These are phyloP conservation scores for Leptographium lundbergii DNA, from an alignment of 2,329 filamentous ascomycete genomes.

Conservation along the genomic window DNA sequence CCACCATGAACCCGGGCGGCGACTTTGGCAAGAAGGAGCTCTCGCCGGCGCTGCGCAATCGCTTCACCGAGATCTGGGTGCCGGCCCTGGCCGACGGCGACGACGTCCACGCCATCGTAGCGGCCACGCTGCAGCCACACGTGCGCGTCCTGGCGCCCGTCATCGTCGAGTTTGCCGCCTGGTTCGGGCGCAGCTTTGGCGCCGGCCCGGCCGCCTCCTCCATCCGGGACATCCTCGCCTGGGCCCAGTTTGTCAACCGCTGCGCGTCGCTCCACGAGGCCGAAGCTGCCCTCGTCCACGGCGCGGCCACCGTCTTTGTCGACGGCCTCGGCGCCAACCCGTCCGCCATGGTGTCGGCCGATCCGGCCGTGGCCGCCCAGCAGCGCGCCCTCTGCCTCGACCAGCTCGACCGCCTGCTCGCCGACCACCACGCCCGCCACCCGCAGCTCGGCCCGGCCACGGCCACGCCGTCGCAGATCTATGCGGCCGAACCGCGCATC, in stretches of 20 bases:
- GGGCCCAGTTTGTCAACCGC: constrained; percentile 84
- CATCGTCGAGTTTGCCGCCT: constrained; percentile 80
- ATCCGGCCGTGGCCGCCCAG: constrained; percentile 49
- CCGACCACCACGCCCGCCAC: constrained; percentile 26
- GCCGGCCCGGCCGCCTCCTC: constrained; percentile 55
- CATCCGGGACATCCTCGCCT: constrained; percentile 81
- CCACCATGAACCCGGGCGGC: constrained; percentile 97
- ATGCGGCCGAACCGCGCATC: constrained; percentile 50
- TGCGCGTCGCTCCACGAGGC: constrained; percentile 27
- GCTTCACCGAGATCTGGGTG: constrained; percentile 98
- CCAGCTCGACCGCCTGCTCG: constrained; percentile 56
- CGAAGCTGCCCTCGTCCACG: constrained; percentile 50
- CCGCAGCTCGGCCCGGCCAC: constrained; percentile 21
- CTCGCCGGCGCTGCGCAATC: constrained; percentile 85
- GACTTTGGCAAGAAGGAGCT: constrained; percentile 98
- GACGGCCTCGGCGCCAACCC: constrained; percentile 94
- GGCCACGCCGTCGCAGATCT: constrained; percentile 21
- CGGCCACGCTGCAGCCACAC: constrained; percentile 47
- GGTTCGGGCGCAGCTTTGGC: constrained; percentile 58
- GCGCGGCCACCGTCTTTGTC: constrained; percentile 89
- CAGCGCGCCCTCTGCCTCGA: constrained; percentile 64
- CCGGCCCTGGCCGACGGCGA: constrained; percentile 66
- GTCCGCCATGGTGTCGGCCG: constrained; percentile 68
- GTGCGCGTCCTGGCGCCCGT: constrained; percentile 46
- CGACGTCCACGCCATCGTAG: constrained; percentile 79